These are phyloP conservation scores for Ambrosia artemisiifolia DNA, from an alignment of 129 eudicot genomes.

Conservation along the genomic window DNA sequence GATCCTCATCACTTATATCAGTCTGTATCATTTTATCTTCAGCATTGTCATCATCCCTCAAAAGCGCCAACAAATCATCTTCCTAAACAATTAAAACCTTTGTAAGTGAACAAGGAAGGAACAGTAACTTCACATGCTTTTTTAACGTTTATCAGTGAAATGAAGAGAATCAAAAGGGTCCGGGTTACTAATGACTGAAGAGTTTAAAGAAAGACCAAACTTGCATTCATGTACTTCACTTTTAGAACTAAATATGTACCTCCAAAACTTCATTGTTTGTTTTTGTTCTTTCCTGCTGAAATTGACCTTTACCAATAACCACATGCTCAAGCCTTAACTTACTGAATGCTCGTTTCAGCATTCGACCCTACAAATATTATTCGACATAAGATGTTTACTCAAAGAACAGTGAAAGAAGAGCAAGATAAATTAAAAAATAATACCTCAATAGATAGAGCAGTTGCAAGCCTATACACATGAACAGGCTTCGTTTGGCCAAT, in stretches of 20 bases:
- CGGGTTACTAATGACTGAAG: no score
- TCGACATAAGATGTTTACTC: conserved; percentile 3
- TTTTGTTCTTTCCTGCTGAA: conserved; percentile 70
- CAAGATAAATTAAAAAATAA: not conserved
- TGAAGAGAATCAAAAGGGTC: no score
- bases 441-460: conserved; percentile 95
- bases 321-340: conserved; percentile 97
- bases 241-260: conserved; percentile 25
- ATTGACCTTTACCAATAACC: conserved; percentile 97
- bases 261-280: conserved; percentile 35
- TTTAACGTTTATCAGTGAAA: no score
- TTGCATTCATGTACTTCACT: no score
- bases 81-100: conserved; percentile 35
- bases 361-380: conserved; percentile 58
- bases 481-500: conserved; percentile 99
- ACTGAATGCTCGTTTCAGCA: conserved; percentile 94
- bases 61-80: conserved; percentile 81
- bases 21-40: conserved; percentile 90
- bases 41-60: conserved; percentile 52
- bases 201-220: no score
- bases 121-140: no score
- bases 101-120: no score
- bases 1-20: conserved; percentile 76
- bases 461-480: conserved; percentile 94
- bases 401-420: not conserved